Percentiles rank a stretch among this genome's conserved stretches.
phyloP scores from a whole-genome alignment of 73 alveolate species.

The Paramecium sexaurelia region DNA sequence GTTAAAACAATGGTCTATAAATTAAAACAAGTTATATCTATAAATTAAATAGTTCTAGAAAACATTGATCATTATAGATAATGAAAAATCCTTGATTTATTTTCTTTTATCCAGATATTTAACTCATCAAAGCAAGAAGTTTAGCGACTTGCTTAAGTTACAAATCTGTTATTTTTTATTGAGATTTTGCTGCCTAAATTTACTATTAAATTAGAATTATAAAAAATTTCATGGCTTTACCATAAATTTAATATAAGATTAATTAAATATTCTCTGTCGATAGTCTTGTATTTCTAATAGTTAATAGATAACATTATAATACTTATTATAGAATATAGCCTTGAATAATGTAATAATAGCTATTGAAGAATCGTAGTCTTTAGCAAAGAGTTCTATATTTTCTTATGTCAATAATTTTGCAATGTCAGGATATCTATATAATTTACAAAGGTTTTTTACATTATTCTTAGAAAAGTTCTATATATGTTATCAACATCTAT shows the following conservation, averaged over 20 bases:
- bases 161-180: background rate
- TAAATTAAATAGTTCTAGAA: background rate
- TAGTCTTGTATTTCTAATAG: constrained; percentile 5
- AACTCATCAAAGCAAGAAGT: background rate
- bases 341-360: background rate
- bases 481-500: background rate
- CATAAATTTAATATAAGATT: constrained; percentile 31
- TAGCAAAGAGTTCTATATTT: background rate
- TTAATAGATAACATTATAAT: background rate
- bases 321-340: constrained; percentile 18
- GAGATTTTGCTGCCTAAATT: background rate
- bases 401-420: background rate
- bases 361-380: constrained; percentile 34
- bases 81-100: constrained; percentile 43
- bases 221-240: constrained; percentile 50
- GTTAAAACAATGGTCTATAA: constrained; percentile 9
- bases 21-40: background rate
- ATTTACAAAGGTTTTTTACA: background rate
- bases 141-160: background rate
- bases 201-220: background rate
- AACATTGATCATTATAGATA: background rate
- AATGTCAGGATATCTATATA: background rate
- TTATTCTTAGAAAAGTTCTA: constrained; percentile 42
- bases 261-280: constrained; percentile 29
- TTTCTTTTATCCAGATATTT: background rate